These are phyloP conservation scores for Sporobolomyces roseus DNA, from an alignment of 768 basidiomycete species.

Conservation along the genomic window DNA sequence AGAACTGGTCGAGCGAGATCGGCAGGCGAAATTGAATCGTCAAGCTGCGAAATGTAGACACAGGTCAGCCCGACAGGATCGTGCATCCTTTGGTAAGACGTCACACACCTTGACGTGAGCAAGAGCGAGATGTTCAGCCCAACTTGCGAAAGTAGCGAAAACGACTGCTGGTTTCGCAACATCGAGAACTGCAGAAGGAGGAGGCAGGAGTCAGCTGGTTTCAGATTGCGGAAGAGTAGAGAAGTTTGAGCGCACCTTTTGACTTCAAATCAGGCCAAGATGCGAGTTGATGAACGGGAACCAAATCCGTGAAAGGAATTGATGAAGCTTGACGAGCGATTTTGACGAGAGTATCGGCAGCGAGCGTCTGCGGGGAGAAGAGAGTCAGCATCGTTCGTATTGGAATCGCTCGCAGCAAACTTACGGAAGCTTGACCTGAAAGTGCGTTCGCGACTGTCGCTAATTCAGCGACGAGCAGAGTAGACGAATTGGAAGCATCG, in stretches of 20 bases:
- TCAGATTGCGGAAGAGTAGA: neutral
- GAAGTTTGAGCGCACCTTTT: neutral
- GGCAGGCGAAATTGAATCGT: conserved; percentile 37
- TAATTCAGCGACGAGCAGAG: conserved; percentile 24
- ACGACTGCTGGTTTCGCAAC: conserved; percentile 27
- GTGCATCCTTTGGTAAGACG: no score
- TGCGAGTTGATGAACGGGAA: conserved; percentile 36
- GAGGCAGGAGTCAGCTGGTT: neutral
- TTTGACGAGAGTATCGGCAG: conserved; percentile 19
- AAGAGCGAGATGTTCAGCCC: conserved; percentile 29
- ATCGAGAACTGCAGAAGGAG: neutral
- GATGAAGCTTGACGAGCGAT: conserved; percentile 27
- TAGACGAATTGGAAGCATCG: conserved; percentile 21
- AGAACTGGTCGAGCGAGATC: conserved; percentile 45
- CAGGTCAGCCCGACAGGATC: neutral
- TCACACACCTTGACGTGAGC: conserved; percentile 17
- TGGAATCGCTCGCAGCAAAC: neutral
- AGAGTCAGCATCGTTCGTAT: no score
- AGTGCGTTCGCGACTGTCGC: conserved; percentile 13
- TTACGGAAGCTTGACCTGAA: conserved; percentile 1
- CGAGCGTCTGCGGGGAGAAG: neutral
- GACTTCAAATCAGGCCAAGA: conserved; percentile 22
- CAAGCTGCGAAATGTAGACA: neutral
- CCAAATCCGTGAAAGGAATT: conserved; percentile 25
- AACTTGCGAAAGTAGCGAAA: conserved; percentile 28